phyloP scores from a whole-genome alignment of 2,329 filamentous ascomycete species.

The Arachnopeziza araneosa region DNA sequence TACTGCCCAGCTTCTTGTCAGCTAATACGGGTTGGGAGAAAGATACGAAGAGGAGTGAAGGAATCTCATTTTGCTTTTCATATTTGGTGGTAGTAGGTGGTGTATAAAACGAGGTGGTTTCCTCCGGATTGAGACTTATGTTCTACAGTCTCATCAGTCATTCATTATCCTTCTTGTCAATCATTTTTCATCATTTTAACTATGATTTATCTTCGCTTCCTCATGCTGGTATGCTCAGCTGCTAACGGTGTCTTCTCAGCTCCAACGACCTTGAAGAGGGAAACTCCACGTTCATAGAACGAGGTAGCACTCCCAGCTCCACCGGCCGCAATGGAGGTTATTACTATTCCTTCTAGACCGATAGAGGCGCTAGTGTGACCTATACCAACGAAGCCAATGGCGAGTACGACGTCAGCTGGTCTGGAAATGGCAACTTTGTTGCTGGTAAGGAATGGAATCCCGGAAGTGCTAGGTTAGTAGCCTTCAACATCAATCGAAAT shows the following conservation, averaged over 20 bases:
- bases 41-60: not conserved
- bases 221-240: conserved; percentile 7
- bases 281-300: not conserved
- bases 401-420: conserved; percentile 45
- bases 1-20: not conserved
- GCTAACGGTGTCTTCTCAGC: conserved; percentile 10
- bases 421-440: conserved; percentile 40
- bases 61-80: not conserved
- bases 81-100: not conserved
- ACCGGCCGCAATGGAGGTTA: conserved; percentile 51
- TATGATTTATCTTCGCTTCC: conserved; percentile 16
- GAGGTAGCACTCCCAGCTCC: conserved; percentile 36
- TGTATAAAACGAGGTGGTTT: not conserved
- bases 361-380: conserved; percentile 41
- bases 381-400: conserved; percentile 51
- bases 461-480: conserved; percentile 24
- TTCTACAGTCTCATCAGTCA: not conserved
- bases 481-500: not conserved
- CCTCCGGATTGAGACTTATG: not conserved
- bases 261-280: not conserved
- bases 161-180: not conserved
- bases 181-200: too few relatives aligned
- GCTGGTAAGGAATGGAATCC: conserved; percentile 46
- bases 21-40: not conserved
- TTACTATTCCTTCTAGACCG: conserved; percentile 58